These are phyloP conservation scores for Acanthamoeba healyi DNA, from an alignment of 208 protist genomes.

Conservation along the genomic window DNA sequence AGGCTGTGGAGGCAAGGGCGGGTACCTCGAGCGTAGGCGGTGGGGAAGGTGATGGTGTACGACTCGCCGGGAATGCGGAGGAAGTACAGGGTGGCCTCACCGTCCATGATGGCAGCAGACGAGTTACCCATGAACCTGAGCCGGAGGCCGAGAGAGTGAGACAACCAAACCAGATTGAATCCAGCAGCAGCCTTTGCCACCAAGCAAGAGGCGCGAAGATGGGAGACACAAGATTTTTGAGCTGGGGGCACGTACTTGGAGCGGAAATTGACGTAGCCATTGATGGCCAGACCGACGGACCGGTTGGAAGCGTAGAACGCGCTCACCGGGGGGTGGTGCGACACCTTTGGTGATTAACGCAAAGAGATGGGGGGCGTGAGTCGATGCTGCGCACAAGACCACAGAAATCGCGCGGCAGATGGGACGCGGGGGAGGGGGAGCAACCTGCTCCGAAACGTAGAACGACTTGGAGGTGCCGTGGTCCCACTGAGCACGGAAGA, in stretches of 20 bases:
- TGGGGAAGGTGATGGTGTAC: constrained; percentile 90
- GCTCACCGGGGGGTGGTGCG: constrained; percentile 93
- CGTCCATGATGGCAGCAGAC: constrained; percentile 84
- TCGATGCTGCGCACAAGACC: not conserved
- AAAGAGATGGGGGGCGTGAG: not conserved
- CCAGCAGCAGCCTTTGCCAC: no score
- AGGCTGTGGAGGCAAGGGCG: not conserved
- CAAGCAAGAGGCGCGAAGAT: no score
- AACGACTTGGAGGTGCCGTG: constrained; percentile 70
- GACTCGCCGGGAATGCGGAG: constrained; percentile 80
- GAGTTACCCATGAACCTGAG: constrained; percentile 88
- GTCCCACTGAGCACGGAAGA: constrained; percentile 89
- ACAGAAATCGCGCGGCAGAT: not conserved
- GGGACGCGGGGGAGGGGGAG: not conserved
- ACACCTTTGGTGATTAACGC: constrained; percentile 89
- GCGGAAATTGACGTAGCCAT: constrained; percentile 80
- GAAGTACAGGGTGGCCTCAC: constrained; percentile 73
- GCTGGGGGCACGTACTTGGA: constrained; percentile 77
- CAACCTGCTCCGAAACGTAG: constrained; percentile 60
- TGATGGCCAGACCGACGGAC: constrained; percentile 83
- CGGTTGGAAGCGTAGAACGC: constrained; percentile 90
- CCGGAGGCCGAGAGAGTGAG: not conserved
- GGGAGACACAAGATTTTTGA: not conserved
- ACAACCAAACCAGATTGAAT: not conserved
- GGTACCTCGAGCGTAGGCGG: constrained; percentile 86